Conservation (phyloP, 2,329 filamentous ascomycete species). For the Eurotiales sp. region DNA sequence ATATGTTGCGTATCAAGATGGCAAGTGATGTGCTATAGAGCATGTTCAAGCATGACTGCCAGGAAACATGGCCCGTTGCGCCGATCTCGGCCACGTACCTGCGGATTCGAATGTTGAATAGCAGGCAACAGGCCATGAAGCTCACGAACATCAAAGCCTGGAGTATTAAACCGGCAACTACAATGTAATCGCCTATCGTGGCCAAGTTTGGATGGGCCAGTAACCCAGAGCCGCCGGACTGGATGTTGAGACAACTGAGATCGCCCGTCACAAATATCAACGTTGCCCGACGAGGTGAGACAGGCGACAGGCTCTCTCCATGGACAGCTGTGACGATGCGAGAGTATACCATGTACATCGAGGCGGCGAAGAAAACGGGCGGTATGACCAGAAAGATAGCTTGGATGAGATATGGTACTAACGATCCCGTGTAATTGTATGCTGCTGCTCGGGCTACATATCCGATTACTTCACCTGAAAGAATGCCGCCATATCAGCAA, state of each 20-base stretch:
- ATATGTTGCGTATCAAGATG: conserved; percentile 6
- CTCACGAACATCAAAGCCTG: conserved; percentile 6
- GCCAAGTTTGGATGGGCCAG: not conserved
- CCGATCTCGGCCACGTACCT: not conserved
- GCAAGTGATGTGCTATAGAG: conserved; percentile 7
- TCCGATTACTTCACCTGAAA: conserved; percentile 9
- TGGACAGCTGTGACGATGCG: conserved; percentile 5
- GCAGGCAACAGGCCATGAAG: conserved; percentile 6
- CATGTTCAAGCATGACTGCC: conserved; percentile 5
- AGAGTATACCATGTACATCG: conserved; percentile 9
- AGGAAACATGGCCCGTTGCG: not conserved
- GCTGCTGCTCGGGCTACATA: conserved; percentile 9
- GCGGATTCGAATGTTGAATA: conserved; percentile 7
- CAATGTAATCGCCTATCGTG: conserved; percentile 4
- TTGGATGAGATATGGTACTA: conserved; percentile 9
- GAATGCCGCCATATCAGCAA: not conserved
- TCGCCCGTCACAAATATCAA: conserved; percentile 9
- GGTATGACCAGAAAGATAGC: conserved; percentile 11
- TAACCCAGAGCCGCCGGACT: conserved; percentile 6
- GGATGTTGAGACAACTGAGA: conserved; percentile 7
- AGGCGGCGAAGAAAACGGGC: conserved; percentile 10
- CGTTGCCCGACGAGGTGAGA: conserved; percentile 3
- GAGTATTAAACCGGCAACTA: conserved; percentile 9
- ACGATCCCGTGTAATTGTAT: not conserved
- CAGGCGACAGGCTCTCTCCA: not conserved